Evolutionary conservation across 108 stramenopile species (phyloP).

Genomic region (Cyclotella kingstonii): DNA sequence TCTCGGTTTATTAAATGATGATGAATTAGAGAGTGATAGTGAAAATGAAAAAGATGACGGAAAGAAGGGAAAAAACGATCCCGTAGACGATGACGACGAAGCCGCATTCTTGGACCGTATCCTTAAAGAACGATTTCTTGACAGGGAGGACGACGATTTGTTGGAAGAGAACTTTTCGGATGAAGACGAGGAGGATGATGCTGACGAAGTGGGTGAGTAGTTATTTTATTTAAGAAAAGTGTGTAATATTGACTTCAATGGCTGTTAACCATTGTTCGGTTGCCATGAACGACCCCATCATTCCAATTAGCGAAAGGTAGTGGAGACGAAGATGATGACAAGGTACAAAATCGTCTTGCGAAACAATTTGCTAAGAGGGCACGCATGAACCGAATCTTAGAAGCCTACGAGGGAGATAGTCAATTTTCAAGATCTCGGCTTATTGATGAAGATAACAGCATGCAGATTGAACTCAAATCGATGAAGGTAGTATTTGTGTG

Average conservation of each 20-base stretch:
- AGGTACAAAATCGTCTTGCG: slow-evolving; percentile 77
- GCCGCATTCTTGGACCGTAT: slow-evolving; percentile 78
- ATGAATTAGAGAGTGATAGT: slow-evolving; percentile 83
- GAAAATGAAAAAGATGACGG: slow-evolving; percentile 51
- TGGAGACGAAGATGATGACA: slow-evolving; percentile 66
- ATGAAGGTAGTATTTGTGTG: slow-evolving; percentile 55
- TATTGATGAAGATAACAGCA: slow-evolving; percentile 76
- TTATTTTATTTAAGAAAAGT: neutral
- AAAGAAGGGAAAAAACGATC: slow-evolving; percentile 37
- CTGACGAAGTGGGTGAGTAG: slow-evolving; percentile 31
- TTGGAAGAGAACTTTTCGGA: slow-evolving; percentile 76
- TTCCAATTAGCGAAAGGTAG: slow-evolving; percentile 12
- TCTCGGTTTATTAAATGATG: slow-evolving; percentile 83
- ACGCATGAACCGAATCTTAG: slow-evolving; percentile 72
- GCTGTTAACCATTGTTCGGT: neutral
- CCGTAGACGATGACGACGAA: slow-evolving; percentile 66
- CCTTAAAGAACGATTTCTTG: slow-evolving; percentile 79
- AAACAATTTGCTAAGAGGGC: slow-evolving; percentile 83
- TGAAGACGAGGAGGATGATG: slow-evolving; percentile 62
- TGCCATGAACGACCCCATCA: neutral
- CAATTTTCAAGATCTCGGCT: slow-evolving; percentile 54
- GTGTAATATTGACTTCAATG: neutral
- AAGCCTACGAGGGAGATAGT: slow-evolving; percentile 41
- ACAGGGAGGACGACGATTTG: slow-evolving; percentile 51
- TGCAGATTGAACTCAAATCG: slow-evolving; percentile 69